Base-by-base conservation (phyloP, 2,329 filamentous ascomycete genomes). In the Scedosporium aurantiacum region DNA sequence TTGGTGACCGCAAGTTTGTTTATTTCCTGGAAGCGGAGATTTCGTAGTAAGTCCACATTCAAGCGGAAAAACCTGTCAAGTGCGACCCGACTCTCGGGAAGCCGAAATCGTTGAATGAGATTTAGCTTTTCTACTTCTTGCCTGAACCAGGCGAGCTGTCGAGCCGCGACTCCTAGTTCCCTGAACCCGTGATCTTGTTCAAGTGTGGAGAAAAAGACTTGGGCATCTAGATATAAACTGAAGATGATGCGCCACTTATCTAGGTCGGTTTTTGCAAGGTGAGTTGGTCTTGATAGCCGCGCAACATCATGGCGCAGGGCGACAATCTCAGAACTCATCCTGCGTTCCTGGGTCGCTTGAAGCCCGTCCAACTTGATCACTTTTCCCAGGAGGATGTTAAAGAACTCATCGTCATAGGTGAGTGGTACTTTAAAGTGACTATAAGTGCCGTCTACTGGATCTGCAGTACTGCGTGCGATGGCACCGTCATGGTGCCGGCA, bases 21-120 rank as follows among this genome's bases (percentile, higher is more conserved):
- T 65, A 95, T 85, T 69, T 94, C 90, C 68, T 92, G 89, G 67
- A 95, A 96, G 63, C 87, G 86, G 65, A 96, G 79, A 59, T 88
- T 88, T 64, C 86, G 86, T n/a, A 95, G 78, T n/a, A 96, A 79
- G 60, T 83, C 81, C 25, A 83, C 77, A 69, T 96, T 96, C 67
- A 95, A 79, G 57, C 80, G 76, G 63, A 93, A 74, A 68, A 95
- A 96, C 25, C 80, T 80, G 60, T 81, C 75, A 58, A 91, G 82
- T 1, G 90, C 87, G 7, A 76, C 69, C 23, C 78, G 77, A 66
- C 89, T 91, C 60, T 86, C 80, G 25, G 81, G 76, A 57, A 88
- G 79, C 71, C 85, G 89, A 73, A 93, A 86, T 57, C 77, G 76
- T 21, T 78, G 78, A 32, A 81, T 76, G 4, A 91, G 75, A 12